Base-by-base conservation (phyloP, 371 early-diverging fungal genomes). In the Mucor lusitanicus region DNA sequence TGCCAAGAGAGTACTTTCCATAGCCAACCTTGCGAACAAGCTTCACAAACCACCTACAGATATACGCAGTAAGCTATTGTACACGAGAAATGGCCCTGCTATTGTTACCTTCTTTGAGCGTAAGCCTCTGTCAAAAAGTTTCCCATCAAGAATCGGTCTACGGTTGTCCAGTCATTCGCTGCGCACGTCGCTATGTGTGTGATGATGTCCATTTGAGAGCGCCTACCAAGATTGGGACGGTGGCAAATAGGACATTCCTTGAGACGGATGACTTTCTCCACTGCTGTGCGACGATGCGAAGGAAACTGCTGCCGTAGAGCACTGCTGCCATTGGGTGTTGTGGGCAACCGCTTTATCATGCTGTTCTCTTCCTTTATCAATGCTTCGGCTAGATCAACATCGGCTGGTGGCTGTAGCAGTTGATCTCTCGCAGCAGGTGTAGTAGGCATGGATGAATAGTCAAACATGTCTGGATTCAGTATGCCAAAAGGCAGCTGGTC, bases 171-270 rank as follows among this genome's bases (percentile, higher is more conserved):
- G 69, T 88, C 89, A 39, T 84, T 81, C 13, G 85, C 83, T 55
- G 86, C 81, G 73, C 91, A 89, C 0, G 89, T 85, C 0, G 93
- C 92, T 39, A 93, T 85, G 64, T 94, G 95, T 1, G 91, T 90
- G 28, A 93, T 82, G 28, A 89, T 88, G 71, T 92, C 92, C 70
- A 92, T 83, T 64, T 91, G 92, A 3, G 79, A 77, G 40, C 79
- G 81, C 35, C 77, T 72, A 3, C 80, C 74, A 17, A 90, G 72
- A 59, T 85, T 79, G 32, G 88, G 85, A 17, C 83, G 79, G 42
- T 81, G 85, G 71, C 93, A 94, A 56, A 91, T 89, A n/a, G 92
- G 92, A 62, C 93, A 94, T 32, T 84, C 73, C 13, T 75, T 70
- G 7, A 91, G 73, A 37, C 82, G 78, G 61, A 91, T 89, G 28